Base-by-base conservation (phyloP, 345 rosid genomes). In the Eucalyptus camaldulensis region DNA sequence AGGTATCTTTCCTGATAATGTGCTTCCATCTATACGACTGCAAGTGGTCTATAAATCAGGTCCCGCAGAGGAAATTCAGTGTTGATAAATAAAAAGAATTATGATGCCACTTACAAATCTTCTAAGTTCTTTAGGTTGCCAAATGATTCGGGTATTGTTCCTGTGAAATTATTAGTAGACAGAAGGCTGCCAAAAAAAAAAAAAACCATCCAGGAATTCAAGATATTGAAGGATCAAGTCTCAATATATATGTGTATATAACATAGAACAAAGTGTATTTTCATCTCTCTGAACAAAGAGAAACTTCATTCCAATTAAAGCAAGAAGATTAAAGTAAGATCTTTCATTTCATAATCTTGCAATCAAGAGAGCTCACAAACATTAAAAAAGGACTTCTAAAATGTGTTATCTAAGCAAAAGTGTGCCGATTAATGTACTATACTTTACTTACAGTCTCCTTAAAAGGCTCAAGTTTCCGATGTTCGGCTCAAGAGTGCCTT, bases 11-110 rank as follows among this genome's bases (percentile, higher is more conserved):
- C 99, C 99, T 3, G 97, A 94, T 62, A 98, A 25, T 81, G 88
- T 87, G 91, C 49, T 98, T 80, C 98, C 99, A 91, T 96, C 99
- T 56, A 97, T 92, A 91, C 99, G 93, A 90, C 99, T 98, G 93
- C 92, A 94, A 86, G 45, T 31, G 43, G 22, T 67, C 24, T 16
- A 67, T 31, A 31, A 31, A 8, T 67, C 8, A 31, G 17, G 17
- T 31, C 80, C 12, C 12, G 1, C 43, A 16, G 24, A 87, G 22
- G 17, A 60, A 47, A 33, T 31, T 27, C 21, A 33, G 13, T 62
- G 12, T 65, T 54, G 10, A 67, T 10, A 31, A 4, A 88, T 40
- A 10, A 47, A 83, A 24, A 43, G 86, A 14, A 22, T n/a, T 40
- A 37, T 22, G 29, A 88, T 29, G n/a, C 10, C 47, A 91, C 99